Percentiles rank a stretch among this genome's conserved stretches.
These are phyloP conservation scores for Linanthus parryae DNA, from an alignment of 148 eudicot species.

Conservation along the genomic window DNA sequence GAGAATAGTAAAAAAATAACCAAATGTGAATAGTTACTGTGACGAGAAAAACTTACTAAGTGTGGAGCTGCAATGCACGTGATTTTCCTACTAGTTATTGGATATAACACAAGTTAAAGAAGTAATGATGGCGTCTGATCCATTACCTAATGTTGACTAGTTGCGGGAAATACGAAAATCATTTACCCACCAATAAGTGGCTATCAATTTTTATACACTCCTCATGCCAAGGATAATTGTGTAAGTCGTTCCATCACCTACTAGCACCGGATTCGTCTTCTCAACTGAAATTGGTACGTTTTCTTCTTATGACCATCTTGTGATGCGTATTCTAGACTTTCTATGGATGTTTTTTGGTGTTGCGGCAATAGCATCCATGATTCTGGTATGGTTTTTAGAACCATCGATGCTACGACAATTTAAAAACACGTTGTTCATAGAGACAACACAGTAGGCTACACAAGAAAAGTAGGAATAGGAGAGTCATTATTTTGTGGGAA, in stretches of 20 bases:
- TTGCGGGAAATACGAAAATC: too few relatives aligned
- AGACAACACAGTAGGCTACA: too few relatives aligned
- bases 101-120: not conserved
- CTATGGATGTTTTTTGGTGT: not conserved
- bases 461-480: too few relatives aligned
- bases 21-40: too few relatives aligned
- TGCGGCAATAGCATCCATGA: not conserved
- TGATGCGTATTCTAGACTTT: too few relatives aligned
- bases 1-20: not conserved
- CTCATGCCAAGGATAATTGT: not conserved
- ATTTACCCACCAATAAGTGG: too few relatives aligned
- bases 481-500: too few relatives aligned
- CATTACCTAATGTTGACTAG: not conserved
- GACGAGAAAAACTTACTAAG: too few relatives aligned
- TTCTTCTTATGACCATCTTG: not conserved
- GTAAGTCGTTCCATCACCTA: not conserved
- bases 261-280: not conserved
- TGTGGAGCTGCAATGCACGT: too few relatives aligned
- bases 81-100: too few relatives aligned
- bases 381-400: not conserved
- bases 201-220: not conserved
- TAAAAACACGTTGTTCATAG: too few relatives aligned
- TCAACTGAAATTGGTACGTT: not conserved
- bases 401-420: not conserved
- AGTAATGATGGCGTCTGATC: not conserved